Base-by-base conservation (phyloP, 83 land plant species). In the Picea engelmannii region DNA sequence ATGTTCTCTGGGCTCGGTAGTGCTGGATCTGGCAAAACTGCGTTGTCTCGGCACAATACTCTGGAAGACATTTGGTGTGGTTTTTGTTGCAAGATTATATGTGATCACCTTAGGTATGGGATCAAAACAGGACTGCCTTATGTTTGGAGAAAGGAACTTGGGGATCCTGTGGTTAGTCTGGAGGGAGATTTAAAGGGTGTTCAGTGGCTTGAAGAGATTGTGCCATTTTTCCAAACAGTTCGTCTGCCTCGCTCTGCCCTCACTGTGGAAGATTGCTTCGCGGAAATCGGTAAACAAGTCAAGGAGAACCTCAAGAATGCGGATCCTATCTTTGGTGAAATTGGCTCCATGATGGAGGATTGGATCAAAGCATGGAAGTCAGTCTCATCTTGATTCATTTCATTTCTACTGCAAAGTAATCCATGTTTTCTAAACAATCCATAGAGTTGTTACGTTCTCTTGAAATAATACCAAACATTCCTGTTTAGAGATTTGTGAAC, bases 1-100 rank as follows among this genome's bases (percentile, higher is more conserved):
- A 58, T 96, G 88, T 81, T 89, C 25, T 87, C 91, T n/a, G 92
- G 85, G 23, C 62, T 91, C 58, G 81, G 60, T 80, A 62, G 88
- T 66, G 59, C 73, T n/a, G 87, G 83, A 42, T 90, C 86, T 68
- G 89, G 93, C 49, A 87, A 88, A 49, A 15, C 76, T 7, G 44
- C 40, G 8, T 73, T 73, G 55, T 73, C 76, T 11, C 78, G 90
- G 81, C 84, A 90, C 86, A 90, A 88, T 67, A 88, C 88, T 25
- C 44, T 91, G 77, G 97, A 94, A 65, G 95, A 94, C 82, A 85
- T 96, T 24, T 94, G 99, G 99, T 81, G 84, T 63, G 97, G 99
- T 3, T 70, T 94, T 67, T 96, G 97, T 49, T 82, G 89, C 83
- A 42, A 96, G 87, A 81, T 86, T 52, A 83, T 93, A n/a, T 90